Conservation (phyloP, 805 yeast genomes). For the Saccharomycopsis sp. region DNA sequence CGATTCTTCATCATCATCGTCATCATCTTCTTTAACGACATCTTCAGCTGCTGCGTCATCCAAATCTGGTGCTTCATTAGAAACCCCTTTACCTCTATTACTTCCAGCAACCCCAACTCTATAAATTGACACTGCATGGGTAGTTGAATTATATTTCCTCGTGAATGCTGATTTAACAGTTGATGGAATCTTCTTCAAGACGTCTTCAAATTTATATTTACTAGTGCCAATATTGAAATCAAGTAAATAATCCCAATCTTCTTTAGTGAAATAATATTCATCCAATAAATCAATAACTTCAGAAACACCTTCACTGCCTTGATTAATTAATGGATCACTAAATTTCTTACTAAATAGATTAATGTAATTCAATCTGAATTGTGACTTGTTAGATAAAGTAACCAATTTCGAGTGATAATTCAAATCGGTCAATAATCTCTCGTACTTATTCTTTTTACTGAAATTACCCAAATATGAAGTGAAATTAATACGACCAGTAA, state of each 20-base stretch:
- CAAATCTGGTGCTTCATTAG: conserved; percentile 48
- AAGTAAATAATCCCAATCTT: conserved; percentile 86
- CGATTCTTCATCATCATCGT: conserved; percentile 37
- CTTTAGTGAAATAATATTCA: conserved; percentile 75
- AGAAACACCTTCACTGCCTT: conserved; percentile 58
- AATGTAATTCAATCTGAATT: conserved; percentile 69
- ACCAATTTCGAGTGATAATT: conserved; percentile 81
- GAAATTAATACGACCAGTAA: conserved; percentile 66
- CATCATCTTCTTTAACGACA: conserved; percentile 35
- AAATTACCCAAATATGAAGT: conserved; percentile 87
- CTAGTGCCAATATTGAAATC: conserved; percentile 69
- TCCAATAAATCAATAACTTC: conserved; percentile 72
- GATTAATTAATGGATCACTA: conserved; percentile 46
- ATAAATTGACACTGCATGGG: conserved; percentile 84
- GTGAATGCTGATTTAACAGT: conserved; percentile 83
- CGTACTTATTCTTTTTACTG: conserved; percentile 73
- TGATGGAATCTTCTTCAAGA: conserved; percentile 61
- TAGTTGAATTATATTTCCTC: conserved; percentile 62
- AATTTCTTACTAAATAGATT: conserved; percentile 56
- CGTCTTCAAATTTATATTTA: conserved; percentile 34
- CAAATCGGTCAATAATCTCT: conserved; percentile 73
- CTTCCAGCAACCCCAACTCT: conserved; percentile 53
- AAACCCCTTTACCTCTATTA: conserved; percentile 22
- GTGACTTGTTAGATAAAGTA: conserved; percentile 68
- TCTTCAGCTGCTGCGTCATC: conserved; percentile 70